phyloP scores from a whole-genome alignment of 345 rosid species.

The Nephelium lappaceum region DNA sequence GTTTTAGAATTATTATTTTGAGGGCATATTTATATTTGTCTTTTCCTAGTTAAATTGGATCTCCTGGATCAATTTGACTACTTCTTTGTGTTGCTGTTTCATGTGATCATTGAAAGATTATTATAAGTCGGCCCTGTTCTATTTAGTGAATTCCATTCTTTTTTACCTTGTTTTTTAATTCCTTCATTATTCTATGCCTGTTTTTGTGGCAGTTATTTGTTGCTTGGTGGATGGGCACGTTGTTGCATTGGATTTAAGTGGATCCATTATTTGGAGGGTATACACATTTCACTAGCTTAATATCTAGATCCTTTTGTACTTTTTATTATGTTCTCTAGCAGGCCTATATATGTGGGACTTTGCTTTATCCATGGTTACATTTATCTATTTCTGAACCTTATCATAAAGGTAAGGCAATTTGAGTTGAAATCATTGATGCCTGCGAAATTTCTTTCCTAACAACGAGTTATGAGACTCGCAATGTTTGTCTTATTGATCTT shows the following conservation, averaged over 20 bases:
- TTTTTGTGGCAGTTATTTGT: conserved; percentile 67
- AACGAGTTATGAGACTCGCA: background rate
- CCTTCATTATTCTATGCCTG: background rate
- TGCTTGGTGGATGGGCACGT: conserved; percentile 91
- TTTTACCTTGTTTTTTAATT: background rate
- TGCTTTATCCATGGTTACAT: background rate
- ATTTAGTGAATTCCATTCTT: background rate
- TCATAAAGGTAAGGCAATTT: background rate
- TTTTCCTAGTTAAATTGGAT: background rate
- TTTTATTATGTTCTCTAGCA: background rate
- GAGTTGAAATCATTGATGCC: background rate
- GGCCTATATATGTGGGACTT: background rate
- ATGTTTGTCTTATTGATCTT: background rate
- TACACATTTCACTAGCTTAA: conserved; percentile 8
- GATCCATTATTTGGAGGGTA: conserved; percentile 86
- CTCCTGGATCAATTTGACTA: background rate
- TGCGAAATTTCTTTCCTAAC: background rate
- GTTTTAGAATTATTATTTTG: background rate
- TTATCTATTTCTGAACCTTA: background rate
- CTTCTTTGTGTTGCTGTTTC: background rate
- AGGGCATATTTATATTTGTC: too few species aligned
- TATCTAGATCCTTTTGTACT: conserved; percentile 3
- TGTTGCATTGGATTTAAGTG: conserved; percentile 54
- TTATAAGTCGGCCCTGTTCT: background rate
- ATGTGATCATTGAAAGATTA: background rate